A percentile compares a stretch with the other conserved stretches of the same genome.
Conservation (phyloP, 1,284 basidiomycete species). For the Tylopilus sp. region DNA sequence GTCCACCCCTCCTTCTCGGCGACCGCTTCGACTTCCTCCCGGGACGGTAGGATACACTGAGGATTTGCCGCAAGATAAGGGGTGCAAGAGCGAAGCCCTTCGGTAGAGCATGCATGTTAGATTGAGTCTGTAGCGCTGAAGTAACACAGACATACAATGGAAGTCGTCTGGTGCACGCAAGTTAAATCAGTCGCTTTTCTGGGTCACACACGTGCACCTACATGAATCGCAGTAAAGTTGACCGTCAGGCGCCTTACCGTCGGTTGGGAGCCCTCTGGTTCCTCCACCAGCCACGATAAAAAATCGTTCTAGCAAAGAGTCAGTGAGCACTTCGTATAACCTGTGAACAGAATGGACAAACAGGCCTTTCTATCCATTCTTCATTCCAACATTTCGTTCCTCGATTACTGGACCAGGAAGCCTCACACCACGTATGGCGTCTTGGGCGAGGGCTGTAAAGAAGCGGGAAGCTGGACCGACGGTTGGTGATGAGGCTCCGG, state of each 20-base stretch:
- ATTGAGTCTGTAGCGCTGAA: not conserved
- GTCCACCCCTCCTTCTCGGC: slow-evolving; percentile 43
- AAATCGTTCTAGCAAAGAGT: slow-evolving; percentile 35
- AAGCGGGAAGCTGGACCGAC: not conserved
- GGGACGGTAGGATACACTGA: slow-evolving; percentile 38
- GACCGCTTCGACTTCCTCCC: slow-evolving; percentile 41
- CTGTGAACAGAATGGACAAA: not conserved
- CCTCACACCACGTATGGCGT: slow-evolving; percentile 12
- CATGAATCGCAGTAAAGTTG: slow-evolving; percentile 40
- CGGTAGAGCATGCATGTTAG: slow-evolving; percentile 8
- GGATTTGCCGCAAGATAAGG: slow-evolving; percentile 38
- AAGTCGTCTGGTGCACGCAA: not conserved
- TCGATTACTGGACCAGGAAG: slow-evolving; percentile 37
- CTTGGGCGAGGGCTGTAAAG: not conserved
- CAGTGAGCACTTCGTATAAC: not conserved
- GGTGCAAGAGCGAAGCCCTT: slow-evolving; percentile 36
- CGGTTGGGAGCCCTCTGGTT: slow-evolving; percentile 30
- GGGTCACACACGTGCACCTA: not conserved
- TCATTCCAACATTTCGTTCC: slow-evolving; percentile 34
- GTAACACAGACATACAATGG: not conserved
- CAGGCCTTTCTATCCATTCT: not conserved
- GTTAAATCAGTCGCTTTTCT: too few relatives aligned
- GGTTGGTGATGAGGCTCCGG: not conserved
- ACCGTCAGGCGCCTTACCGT: slow-evolving; percentile 30
- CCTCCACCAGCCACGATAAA: slow-evolving; percentile 45